Conservation (phyloP, 495 filamentous ascomycete genomes). For the Penicillium flavigenum region DNA sequence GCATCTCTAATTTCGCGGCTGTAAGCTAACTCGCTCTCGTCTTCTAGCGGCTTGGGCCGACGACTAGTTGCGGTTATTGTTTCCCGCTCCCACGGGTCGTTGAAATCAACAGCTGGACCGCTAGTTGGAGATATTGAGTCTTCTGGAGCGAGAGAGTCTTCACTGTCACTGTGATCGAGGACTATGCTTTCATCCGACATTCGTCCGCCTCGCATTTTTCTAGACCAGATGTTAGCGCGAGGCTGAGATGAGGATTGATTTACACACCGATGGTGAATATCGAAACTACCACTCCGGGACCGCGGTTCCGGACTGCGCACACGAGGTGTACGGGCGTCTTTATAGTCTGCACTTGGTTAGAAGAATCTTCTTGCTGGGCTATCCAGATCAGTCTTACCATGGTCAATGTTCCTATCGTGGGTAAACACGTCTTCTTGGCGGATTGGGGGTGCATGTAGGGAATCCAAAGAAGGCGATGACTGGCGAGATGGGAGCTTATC, state of each 20-base stretch:
- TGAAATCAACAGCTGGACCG: constrained; percentile 16
- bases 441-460: constrained; percentile 67
- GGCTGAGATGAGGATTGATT: not conserved
- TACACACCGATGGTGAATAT: constrained; percentile 47
- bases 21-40: constrained; percentile 6
- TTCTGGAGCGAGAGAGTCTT: constrained; percentile 12
- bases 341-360: constrained; percentile 19
- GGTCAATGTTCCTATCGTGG: constrained; percentile 83
- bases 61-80: not conserved
- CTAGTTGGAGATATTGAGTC: constrained; percentile 26
- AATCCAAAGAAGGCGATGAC: constrained; percentile 44
- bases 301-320: constrained; percentile 38
- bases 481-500: constrained; percentile 33
- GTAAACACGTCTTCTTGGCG: constrained; percentile 82
- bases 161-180: constrained; percentile 13
- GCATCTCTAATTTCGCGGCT: constrained; percentile 3
- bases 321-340: constrained; percentile 31
- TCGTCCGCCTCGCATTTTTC: constrained; percentile 11
- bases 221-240: constrained; percentile 6
- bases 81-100: constrained; percentile 18
- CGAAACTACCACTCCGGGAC: constrained; percentile 32
- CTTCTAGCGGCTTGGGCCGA: constrained; percentile 3
- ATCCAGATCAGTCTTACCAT: constrained; percentile 50
- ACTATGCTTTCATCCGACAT: constrained; percentile 24
- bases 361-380: not conserved